Percentiles rank a stretch among this genome's conserved stretches.
These are phyloP conservation scores for Calonectria pseudoturangicola DNA, from an alignment of 2,329 filamentous ascomycete species.

Conservation along the genomic window DNA sequence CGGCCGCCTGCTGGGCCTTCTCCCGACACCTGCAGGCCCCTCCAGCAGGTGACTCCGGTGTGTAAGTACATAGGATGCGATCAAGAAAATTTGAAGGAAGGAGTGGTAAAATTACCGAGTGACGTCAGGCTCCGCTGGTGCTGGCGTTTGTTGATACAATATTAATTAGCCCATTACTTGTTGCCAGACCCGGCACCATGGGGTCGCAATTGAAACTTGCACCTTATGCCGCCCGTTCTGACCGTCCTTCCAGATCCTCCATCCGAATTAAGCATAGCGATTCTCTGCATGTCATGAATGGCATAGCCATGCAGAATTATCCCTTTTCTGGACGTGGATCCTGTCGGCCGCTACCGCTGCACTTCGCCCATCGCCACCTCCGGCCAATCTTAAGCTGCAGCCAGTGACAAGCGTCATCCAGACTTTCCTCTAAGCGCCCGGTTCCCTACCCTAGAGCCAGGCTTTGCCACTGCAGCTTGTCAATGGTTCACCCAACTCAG, in stretches of 20 bases:
- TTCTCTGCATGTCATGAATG: conserved; percentile 6
- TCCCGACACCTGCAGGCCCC: neutral
- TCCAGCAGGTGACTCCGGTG: neutral
- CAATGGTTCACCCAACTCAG: conserved; percentile 9
- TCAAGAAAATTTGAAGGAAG: too few species aligned
- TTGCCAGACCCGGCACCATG: too few species aligned
- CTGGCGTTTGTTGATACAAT: neutral
- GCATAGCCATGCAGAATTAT: neutral
- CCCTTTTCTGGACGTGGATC: conserved; percentile 12
- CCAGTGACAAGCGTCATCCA: conserved; percentile 20
- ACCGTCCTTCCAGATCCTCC: neutral
- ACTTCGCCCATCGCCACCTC: conserved; percentile 6
- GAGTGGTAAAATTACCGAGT: too few species aligned
- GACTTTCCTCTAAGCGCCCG: conserved; percentile 30
- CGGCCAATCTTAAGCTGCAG: conserved; percentile 21
- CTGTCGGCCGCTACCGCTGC: conserved; percentile 24
- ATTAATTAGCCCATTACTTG: too few species aligned
- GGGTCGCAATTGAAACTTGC: neutral
- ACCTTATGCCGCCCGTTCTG: neutral
- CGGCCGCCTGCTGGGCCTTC: conserved; percentile 11
- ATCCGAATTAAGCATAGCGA: neutral
- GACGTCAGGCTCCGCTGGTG: neutral
- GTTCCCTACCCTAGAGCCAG: conserved; percentile 29
- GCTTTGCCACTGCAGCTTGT: neutral
- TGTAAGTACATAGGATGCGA: too few species aligned